Base-by-base conservation (phyloP, 1,139 yeast species). In the Sugiyamaella pinicola region DNA sequence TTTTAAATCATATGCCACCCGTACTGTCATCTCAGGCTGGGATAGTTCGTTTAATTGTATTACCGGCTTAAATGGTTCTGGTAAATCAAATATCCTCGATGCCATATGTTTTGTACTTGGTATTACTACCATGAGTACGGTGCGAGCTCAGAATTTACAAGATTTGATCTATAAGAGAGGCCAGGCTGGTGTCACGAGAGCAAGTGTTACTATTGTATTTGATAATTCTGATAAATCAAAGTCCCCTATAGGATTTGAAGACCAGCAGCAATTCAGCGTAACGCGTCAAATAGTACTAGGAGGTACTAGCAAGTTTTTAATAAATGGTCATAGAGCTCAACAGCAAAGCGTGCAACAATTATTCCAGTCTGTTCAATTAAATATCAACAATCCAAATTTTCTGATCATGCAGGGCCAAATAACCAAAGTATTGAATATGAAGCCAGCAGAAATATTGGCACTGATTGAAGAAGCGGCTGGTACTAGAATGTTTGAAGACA, bases 101-200 rank as follows among this genome's bases (percentile, higher is more conserved):
- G 96, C 99, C 54, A 93, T 93, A 53, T 95, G 99, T 72, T 95
- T 95, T 71, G 99, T 95, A n/a, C 77, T 95, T 34, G 99, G 99
- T 52, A 91, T 95, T 58, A 86, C 97, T 0, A 84, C 95, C 7
- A 90, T 93, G 95, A 71, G 89, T 19, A 88, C 96, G 0, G 96
- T 95, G 26, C 78, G 99, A 68, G 99, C 99, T 0, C 86, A 90
- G 15, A 90, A 86, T 66, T 74, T 91, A 47, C 98, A 93, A 65
- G 99, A 95, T 69, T 79, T 95, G 68, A 93, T 95, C 54, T 93
- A 93, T 69, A 93, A 93, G 65, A 81, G 98, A 62, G 99, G 99
- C 8, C 99, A 93, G 68, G 98, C 99, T 0, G 99, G 99, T 58
- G 93, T 93, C 8, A 91, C 97, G 1, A 91, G 90, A 68, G 99